Base-by-base conservation (phyloP, 495 filamentous ascomycete genomes). In the Platismatia glauca region DNA sequence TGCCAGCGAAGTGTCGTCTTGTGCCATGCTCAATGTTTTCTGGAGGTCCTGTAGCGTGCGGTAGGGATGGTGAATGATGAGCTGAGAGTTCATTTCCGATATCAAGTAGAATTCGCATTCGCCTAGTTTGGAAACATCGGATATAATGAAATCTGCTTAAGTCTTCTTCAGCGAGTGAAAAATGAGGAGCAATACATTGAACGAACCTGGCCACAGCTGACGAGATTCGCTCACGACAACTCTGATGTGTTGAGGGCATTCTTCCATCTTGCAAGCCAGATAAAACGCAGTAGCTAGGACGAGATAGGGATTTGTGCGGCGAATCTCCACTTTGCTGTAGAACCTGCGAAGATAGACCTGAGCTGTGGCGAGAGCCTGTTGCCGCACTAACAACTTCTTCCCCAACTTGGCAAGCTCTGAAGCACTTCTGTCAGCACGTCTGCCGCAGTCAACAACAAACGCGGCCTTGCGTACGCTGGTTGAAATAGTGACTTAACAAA, bases 41-140 rank as follows among this genome's bases (percentile, higher is more conserved):
- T 89, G 86, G 37, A 97, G 80, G 57, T 85, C 83, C 38, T 82
- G 82, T 60, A 98, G 78, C 53, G 86, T 93, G 55, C 93, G 89
- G 73, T 98, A 98, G n/a, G 94, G 94, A 71, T 97, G 93, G 72
- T 97, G 92, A 18, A 96, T 78, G 71, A 98, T 97, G 64, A 98
- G 81, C 61, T 96, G 91, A 7, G 90, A 94, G 73, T 84, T 89
- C 86, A 98, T 89, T 72, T 96, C 93, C 2, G 90, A 91, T 66
- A 98, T 97, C 55, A 98, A 79, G 58, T 84, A 89, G 74, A 98
- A 98, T 73, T 98, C 95, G 79, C 90, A 95, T 78, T 98, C 94
- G 57, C 94, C 94, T 22, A 98, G 76, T 70, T 89, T 91, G 37
- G 89, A 82, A n/a, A 89, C 87, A 73, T 97, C 93, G 29, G 82